Percentiles rank a stretch among this genome's conserved stretches.
Evolutionary conservation across 257 asterid genomes (phyloP).

Genomic region (Linderniella brevidens): DNA sequence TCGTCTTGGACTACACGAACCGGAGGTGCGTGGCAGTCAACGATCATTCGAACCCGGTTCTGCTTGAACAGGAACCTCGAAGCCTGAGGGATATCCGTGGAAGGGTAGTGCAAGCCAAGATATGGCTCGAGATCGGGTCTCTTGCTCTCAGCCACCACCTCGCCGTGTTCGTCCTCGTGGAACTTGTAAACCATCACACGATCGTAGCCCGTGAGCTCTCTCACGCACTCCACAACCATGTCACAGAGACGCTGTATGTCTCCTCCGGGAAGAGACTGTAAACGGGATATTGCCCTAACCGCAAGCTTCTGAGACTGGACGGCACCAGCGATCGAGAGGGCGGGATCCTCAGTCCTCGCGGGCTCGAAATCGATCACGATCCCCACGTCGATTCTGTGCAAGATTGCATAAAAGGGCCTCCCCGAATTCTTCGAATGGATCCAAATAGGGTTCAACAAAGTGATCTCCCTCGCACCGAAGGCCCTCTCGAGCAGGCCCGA

Average conservation of each 20-base stretch:
- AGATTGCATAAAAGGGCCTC: slow-evolving; percentile 37
- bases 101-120: slow-evolving; percentile 40
- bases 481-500: slow-evolving; percentile 29
- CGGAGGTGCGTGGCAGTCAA: slow-evolving; percentile 30
- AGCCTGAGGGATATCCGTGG: slow-evolving; percentile 47
- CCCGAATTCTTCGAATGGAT: slow-evolving; percentile 29
- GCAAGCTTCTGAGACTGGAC: slow-evolving; percentile 51
- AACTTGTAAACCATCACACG: slow-evolving; percentile 47
- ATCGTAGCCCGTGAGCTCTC: slow-evolving; percentile 40
- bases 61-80: slow-evolving; percentile 41
- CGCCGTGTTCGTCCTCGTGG: slow-evolving; percentile 56
- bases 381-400: slow-evolving; percentile 46
- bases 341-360: slow-evolving; percentile 42
- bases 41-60: slow-evolving; percentile 40
- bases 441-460: slow-evolving; percentile 42
- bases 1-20: slow-evolving; percentile 29
- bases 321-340: slow-evolving; percentile 38
- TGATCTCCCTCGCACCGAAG: slow-evolving; percentile 30
- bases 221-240: slow-evolving; percentile 35
- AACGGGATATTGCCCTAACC: slow-evolving; percentile 32
- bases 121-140: slow-evolving; percentile 38
- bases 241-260: slow-evolving; percentile 33
- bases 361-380: slow-evolving; percentile 49
- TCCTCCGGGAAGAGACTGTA: slow-evolving; percentile 50
- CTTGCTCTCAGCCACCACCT: slow-evolving; percentile 40